Conservation (phyloP, 2,329 filamentous ascomycete species). For the Lasiodiplodia hormozganensis region DNA sequence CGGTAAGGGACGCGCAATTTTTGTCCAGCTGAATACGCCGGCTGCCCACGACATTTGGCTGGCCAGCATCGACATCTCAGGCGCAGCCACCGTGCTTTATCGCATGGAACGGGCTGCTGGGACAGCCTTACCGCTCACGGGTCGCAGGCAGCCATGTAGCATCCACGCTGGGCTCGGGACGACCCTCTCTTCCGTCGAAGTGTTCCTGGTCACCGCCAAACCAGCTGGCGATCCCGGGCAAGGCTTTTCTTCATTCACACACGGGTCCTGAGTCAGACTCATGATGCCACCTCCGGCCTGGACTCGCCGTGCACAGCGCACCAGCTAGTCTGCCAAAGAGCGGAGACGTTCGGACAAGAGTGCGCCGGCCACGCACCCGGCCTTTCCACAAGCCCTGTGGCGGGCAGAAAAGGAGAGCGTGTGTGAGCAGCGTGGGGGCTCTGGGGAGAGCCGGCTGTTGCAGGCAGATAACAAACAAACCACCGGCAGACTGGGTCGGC, state of each 20-base stretch:
- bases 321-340: conserved; percentile 6
- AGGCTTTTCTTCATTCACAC: conserved; percentile 4
- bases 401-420: not conserved
- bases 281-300: conserved; percentile 14
- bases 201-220: conserved; percentile 24
- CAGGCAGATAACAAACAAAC: conserved; percentile 5
- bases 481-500: conserved; percentile 12
- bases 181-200: conserved; percentile 25
- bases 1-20: not conserved
- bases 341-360: conserved; percentile 8
- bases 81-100: conserved; percentile 11
- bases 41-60: not conserved
- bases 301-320: conserved; percentile 10
- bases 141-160: conserved; percentile 8
- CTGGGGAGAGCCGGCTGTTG: not conserved
- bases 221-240: conserved; percentile 9
- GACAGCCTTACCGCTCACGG: conserved; percentile 18
- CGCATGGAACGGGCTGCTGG: conserved; percentile 13
- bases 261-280: conserved; percentile 1
- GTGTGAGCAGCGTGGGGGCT: conserved; percentile 6
- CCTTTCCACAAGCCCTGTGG: not conserved
- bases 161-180: conserved; percentile 25
- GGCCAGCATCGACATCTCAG: not conserved
- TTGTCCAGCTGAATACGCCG: not conserved
- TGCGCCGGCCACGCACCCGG: not conserved